Evolutionary conservation across 1,284 basidiomycete genomes (phyloP), one percentile per base, ranked within the genome.

Genomic region (Microbotryomycetes sp.): DNA sequence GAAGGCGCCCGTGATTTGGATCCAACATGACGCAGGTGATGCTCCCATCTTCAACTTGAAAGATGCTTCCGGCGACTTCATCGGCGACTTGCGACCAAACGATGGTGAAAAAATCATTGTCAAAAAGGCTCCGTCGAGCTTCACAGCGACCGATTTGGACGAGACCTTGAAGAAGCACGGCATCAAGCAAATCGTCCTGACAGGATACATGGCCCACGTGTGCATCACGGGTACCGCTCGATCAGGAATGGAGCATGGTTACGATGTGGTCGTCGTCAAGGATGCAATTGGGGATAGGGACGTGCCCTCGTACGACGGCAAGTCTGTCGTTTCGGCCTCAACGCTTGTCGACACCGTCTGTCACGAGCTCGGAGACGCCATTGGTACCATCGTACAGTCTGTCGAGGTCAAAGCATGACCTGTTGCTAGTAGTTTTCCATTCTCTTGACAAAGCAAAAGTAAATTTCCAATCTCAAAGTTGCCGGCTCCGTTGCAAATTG

Each of bases 171-270:
- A 42, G 28, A 46, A 32, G 48, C 49, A 25, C 6, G 32, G 36
- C 23, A 28, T 22, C 22, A 62, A 62, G 49, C 60, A 62, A 46
- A n/a, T 62, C 49, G 48, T 57, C 19, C 23, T 58, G 2, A 46
- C 47, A 3, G 54, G 60, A 6, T 56, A 57, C 45, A 57, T 57
- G 55, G 47, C 56, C 6, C 56, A 57, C 26, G 56, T 60, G 15
- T 62, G 60, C 42, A 56, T 62, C 1, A 62, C 60, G 6, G 60
- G 60, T 22, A 62, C 60, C 4, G 60, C 60, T 36, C 30, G 60
- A 14, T 9, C 26, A 15, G 56, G 30, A 3, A 53, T 62, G 49
- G 60, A 62, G 49, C 32, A 42, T 14, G 60, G 60, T 9, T 62
- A 62, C 49, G 60, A 62, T 36, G 54, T 55, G 4, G 25, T 62